Evolutionary conservation across 257 asterid genomes (phyloP).

Genomic region (Capsicum baccatum): DNA sequence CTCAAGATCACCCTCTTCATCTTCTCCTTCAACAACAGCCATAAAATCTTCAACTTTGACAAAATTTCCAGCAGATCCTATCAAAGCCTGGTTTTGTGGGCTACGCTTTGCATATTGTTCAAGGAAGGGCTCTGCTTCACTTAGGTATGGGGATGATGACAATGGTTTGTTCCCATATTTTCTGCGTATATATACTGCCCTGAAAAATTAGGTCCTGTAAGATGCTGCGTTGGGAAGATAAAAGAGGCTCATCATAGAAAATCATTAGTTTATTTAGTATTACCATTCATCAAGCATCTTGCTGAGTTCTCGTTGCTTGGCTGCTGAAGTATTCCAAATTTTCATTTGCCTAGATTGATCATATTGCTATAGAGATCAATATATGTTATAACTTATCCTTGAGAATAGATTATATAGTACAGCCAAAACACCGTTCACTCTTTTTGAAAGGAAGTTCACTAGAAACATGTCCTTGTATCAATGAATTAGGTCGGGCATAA

Average conservation of each 20-base stretch:
- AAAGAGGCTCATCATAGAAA: conserved; percentile 35
- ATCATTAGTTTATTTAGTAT: conserved; percentile 14
- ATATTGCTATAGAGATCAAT: not conserved
- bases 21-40: conserved; percentile 77
- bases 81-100: conserved; percentile 81
- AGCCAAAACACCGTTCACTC: not conserved
- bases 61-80: conserved; percentile 93
- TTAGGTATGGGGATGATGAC: conserved; percentile 81
- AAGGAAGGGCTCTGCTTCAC: conserved; percentile 96
- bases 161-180: conserved; percentile 74
- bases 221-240: not conserved
- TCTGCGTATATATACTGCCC: conserved; percentile 85
- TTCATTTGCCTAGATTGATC: conserved; percentile 82
- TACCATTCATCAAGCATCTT: conserved; percentile 98
- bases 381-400: not conserved
- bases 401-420: not conserved
- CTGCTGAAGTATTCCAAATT: conserved; percentile 93
- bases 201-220: conserved; percentile 37
- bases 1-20: conserved; percentile 94
- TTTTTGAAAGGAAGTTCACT: conserved; percentile 15
- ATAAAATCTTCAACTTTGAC: conserved; percentile 85
- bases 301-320: conserved; percentile 82
- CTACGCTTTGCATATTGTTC: conserved; percentile 91
- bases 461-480: conserved; percentile 3
- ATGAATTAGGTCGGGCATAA: not conserved